Conservation (phyloP, 495 filamentous ascomycete genomes). For the Penicillium mononematosum region DNA sequence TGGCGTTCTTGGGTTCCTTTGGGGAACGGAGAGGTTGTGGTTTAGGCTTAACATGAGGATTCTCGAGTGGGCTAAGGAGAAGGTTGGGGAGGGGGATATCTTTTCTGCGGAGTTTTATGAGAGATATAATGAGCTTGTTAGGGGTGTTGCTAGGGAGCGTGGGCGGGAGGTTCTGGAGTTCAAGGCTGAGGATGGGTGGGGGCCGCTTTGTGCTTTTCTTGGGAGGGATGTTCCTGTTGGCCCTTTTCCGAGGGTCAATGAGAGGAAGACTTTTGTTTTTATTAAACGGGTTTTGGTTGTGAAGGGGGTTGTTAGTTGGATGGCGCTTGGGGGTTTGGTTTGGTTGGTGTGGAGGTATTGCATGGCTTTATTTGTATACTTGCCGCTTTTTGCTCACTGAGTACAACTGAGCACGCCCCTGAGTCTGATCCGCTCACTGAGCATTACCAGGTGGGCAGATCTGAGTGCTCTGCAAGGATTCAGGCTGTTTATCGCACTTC, state of each 20-base stretch:
- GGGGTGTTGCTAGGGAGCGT: background rate
- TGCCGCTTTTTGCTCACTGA: too few species aligned
- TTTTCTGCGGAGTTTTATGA: conserved; percentile 7
- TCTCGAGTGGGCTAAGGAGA: conserved; percentile 12
- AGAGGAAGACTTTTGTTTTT: conserved; percentile 10
- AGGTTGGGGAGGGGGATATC: conserved; percentile 1
- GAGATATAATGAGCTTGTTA: conserved; percentile 15
- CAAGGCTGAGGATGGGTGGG: conserved; percentile 19
- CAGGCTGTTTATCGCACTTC: too few species aligned
- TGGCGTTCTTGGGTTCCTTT: conserved; percentile 8
- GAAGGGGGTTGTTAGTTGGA: conserved; percentile 15
- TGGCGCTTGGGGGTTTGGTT: conserved; percentile 3
- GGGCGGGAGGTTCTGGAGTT: conserved; percentile 15
- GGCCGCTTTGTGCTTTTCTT: conserved; percentile 15
- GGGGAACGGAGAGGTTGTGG: conserved; percentile 16
- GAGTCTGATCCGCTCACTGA: too few species aligned
- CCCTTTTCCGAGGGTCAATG: conserved; percentile 10
- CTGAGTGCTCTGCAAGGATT: too few species aligned
- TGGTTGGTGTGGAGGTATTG: conserved; percentile 14
- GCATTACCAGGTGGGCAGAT: too few species aligned
- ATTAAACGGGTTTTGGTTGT: conserved; percentile 15
- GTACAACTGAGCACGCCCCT: too few species aligned
- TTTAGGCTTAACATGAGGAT: conserved; percentile 17
- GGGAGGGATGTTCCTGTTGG: conserved; percentile 8
- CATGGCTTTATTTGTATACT: background rate